Conservation (phyloP, 345 rosid species). For the Lenwebbia sp. region DNA sequence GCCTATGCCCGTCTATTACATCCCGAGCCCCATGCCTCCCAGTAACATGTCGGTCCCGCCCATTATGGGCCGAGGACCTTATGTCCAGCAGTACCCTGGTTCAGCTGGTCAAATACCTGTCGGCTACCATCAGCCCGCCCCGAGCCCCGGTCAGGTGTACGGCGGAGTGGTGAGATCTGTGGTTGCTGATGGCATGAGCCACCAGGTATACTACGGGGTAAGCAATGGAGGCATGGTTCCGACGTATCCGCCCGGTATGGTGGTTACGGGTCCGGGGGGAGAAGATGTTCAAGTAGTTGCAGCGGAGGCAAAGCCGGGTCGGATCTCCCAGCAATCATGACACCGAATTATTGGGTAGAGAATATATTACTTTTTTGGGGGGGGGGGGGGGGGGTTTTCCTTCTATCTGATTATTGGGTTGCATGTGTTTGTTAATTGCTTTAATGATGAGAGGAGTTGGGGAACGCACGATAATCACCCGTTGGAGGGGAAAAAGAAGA, state of each 20-base stretch:
- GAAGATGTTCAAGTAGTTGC: constrained; percentile 38
- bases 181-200: constrained; percentile 22
- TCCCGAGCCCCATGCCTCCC: constrained; percentile 35
- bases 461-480: background rate
- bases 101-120: constrained; percentile 43
- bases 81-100: constrained; percentile 40
- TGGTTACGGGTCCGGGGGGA: constrained; percentile 35
- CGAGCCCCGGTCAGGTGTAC: constrained; percentile 48
- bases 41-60: constrained; percentile 41
- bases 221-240: constrained; percentile 36
- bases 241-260: constrained; percentile 38
- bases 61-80: constrained; percentile 31
- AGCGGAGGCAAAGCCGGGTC: constrained; percentile 31
- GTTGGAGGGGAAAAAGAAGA: background rate
- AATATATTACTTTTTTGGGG: background rate
- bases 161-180: constrained; percentile 33
- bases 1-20: constrained; percentile 57
- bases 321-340: constrained; percentile 22
- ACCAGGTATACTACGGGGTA: constrained; percentile 55
- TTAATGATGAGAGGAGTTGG: background rate
- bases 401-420: background rate
- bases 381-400: background rate
- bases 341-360: background rate
- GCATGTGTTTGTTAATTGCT: background rate
- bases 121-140: constrained; percentile 51